Evolutionary conservation across 2,329 filamentous ascomycete genomes (phyloP).

Genomic region (Fusarium tjaetaba): DNA sequence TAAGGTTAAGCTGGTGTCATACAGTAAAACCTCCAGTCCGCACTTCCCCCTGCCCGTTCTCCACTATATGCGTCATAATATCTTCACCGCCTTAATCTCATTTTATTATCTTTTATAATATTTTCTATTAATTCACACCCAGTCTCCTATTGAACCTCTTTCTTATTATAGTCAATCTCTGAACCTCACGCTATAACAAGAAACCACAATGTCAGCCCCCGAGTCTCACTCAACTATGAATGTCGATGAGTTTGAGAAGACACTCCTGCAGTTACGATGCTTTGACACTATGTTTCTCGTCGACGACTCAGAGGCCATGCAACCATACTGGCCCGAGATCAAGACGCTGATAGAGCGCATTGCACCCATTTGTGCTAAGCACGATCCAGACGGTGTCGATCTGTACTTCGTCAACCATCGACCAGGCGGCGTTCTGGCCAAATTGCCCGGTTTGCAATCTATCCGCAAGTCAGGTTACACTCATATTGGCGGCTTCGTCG

Average conservation of each 20-base stretch:
- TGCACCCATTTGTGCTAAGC: constrained; percentile 11
- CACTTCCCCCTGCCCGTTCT: background rate
- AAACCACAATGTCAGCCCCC: background rate
- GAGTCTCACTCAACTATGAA: background rate
- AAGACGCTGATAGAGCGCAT: constrained; percentile 20
- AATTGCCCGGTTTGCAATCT: constrained; percentile 10
- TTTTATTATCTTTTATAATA: background rate
- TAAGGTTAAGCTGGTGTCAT: too few species aligned
- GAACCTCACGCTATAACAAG: background rate
- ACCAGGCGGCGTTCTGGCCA: constrained; percentile 7
- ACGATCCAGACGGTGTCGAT: constrained; percentile 13
- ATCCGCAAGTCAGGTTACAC: constrained; percentile 18
- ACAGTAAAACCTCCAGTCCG: background rate
- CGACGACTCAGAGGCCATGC: constrained; percentile 14
- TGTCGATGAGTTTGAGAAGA: constrained; percentile 4
- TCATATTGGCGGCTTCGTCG: constrained; percentile 6
- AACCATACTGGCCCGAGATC: constrained; percentile 18
- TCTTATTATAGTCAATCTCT: background rate
- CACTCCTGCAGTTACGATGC: constrained; percentile 11
- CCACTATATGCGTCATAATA: constrained; percentile 1
- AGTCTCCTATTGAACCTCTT: background rate
- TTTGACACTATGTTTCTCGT: constrained; percentile 19
- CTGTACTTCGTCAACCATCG: constrained; percentile 19
- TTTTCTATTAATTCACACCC: background rate
- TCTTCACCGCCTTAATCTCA: constrained; percentile 9